phyloP scores from a whole-genome alignment of 257 asterid species.

The Oldenlandia corymbosa region DNA sequence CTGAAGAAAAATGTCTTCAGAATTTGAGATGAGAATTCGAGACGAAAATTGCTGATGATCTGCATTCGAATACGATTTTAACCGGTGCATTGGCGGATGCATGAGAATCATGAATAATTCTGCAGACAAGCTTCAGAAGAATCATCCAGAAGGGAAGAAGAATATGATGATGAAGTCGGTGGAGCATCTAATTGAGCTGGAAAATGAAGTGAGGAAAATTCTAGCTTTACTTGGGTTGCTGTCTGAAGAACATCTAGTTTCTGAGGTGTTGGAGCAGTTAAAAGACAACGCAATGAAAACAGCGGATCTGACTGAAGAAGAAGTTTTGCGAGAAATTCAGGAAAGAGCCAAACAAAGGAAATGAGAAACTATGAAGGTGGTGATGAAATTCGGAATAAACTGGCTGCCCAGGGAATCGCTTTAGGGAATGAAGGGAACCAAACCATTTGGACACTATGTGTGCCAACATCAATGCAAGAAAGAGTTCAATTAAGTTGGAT shows the following conservation, averaged over 20 bases:
- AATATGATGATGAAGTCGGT: conserved; percentile 17
- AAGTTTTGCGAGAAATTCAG: conserved; percentile 43
- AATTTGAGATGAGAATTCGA: conserved; percentile 56
- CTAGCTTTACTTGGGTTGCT: conserved; percentile 40
- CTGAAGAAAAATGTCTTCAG: conserved; percentile 46
- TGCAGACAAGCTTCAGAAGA: conserved; percentile 47
- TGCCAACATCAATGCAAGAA: no score
- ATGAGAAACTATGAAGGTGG: conserved; percentile 48
- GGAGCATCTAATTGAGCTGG: conserved; percentile 29
- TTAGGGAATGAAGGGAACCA: conserved; percentile 75
- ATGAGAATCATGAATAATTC: conserved; percentile 49
- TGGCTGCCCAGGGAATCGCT: conserved; percentile 62
- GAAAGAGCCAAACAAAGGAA: conserved; percentile 60
- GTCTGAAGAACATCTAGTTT: conserved; percentile 21
- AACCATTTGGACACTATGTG: conserved; percentile 84
- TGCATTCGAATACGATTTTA: conserved; percentile 67
- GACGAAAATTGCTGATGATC: conserved; percentile 64
- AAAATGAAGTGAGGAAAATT: conserved; percentile 28
- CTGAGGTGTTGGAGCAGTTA: conserved; percentile 70
- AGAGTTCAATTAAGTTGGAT: no score
- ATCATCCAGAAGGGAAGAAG: not conserved
- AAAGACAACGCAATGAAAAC: conserved; percentile 75
- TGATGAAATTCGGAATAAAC: conserved; percentile 61
- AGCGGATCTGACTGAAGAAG: conserved; percentile 61
- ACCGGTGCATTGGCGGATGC: conserved; percentile 62